phyloP scores from a whole-genome alignment of 176 grass and related monocot genomes.

The Typha latifolia region DNA sequence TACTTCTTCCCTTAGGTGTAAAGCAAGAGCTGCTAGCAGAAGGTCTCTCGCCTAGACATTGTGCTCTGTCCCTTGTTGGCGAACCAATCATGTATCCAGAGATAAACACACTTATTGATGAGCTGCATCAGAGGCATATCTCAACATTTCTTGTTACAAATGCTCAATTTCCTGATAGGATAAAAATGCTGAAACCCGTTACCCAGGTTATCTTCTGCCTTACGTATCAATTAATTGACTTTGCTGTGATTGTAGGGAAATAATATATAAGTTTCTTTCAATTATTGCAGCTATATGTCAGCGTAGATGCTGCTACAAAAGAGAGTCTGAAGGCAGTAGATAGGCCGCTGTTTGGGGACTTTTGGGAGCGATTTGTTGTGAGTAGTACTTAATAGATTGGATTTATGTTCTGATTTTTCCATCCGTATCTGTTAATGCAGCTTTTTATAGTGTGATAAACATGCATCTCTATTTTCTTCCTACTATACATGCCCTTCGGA shows the following conservation, averaged over 20 bases:
- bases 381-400: constrained; percentile 9
- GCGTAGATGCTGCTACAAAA: constrained; percentile 92
- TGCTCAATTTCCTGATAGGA: constrained; percentile 96
- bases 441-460: not conserved
- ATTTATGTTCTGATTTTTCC: not conserved
- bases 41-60: constrained; percentile 76
- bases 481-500: not conserved
- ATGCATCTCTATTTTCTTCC: not conserved
- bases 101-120: constrained; percentile 90
- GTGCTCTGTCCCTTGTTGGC: constrained; percentile 92
- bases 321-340: constrained; percentile 96
- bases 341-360: constrained; percentile 84
- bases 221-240: not conserved
- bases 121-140: constrained; percentile 72
- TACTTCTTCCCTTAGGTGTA: constrained; percentile 48
- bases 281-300: constrained; percentile 74
- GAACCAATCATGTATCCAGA: constrained; percentile 99
- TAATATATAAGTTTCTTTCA: not conserved
- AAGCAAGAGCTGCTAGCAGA: constrained; percentile 66
- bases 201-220: constrained; percentile 58
- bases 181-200: constrained; percentile 62
- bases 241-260: not conserved
- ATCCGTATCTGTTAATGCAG: not conserved
- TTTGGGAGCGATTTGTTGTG: constrained; percentile 98
- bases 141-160: constrained; percentile 97